phyloP scores from a whole-genome alignment of 352 stramenopile species.

The Pythium chondricola region DNA sequence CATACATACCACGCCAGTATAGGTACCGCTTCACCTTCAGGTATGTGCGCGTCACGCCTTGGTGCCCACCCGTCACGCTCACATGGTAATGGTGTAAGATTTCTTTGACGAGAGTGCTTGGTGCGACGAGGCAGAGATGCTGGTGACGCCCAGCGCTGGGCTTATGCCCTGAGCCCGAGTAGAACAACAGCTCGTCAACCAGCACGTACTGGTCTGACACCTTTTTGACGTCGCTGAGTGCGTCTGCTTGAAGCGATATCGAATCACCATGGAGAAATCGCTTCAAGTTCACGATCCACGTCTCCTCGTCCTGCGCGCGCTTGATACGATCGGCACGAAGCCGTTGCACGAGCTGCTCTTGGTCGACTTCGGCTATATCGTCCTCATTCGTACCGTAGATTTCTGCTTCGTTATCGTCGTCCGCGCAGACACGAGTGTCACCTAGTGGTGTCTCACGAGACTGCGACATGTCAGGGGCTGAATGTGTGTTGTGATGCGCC shows the following conservation, averaged over 20 bases:
- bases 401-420: no score
- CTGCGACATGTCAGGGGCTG: no score
- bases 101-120: not conserved
- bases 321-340: not conserved
- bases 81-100: conserved; percentile 12
- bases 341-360: not conserved
- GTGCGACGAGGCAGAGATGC: not conserved
- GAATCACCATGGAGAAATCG: not conserved
- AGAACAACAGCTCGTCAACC: not conserved
- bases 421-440: no score
- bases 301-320: conserved; percentile 1
- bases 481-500: no score
- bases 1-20: conserved; percentile 12
- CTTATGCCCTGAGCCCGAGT: no score
- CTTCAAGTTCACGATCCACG: conserved; percentile 1
- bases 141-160: not conserved
- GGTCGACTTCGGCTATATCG: no score
- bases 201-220: not conserved
- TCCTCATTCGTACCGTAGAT: no score
- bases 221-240: not conserved
- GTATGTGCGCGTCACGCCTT: conserved; percentile 9
- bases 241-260: not conserved
- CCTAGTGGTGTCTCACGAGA: no score
- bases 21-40: conserved; percentile 1
- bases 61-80: conserved; percentile 16